Base-by-base conservation (phyloP, 495 filamentous ascomycete genomes). In the Aspergillus kassunensis region DNA sequence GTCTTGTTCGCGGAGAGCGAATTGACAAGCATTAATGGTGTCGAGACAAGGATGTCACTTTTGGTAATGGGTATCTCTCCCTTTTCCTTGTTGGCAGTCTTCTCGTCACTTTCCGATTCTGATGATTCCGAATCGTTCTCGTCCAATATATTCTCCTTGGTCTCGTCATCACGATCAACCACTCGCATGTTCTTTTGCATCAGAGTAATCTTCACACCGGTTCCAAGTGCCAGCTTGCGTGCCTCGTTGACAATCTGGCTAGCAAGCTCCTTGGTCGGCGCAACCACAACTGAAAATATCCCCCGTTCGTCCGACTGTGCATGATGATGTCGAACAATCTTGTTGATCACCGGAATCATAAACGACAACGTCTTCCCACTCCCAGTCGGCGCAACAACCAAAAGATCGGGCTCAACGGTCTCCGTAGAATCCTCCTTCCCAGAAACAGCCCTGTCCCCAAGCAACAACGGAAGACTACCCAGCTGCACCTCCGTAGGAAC, bases 361-460 rank as follows among this genome's bases (percentile, higher is more conserved):
- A 96, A 99, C 3, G 89, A 87, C 48, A 97, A 66, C 0, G 93
- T 97, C 73, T 99, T 99, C n/a, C 93, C 93, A 62, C 91, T 96
- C 16, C 93, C 93, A 3, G 93, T 99, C 3, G 95, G 95, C 12
- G 93, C 93, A 29, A 97, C 84, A 3, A 86, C 85, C 29, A 98
- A 61, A 25, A 98, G 80, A 77, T 97, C 86, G 2, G 88, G 71
- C 36, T 77, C 71, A 25, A 30, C 19, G 27, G 44, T 35, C 3
- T 48, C 56, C 8, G 41, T 46, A 30, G 47, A 42, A 11, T 56
- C 20, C 15, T 55, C 51, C 24, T 59, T 59, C 48, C 58, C 49
- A 30, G 66, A 45, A 13, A 52, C 47, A 0, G 62, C 49, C 30
- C 53, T 51, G 36, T 67, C 63, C 6, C 72, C 75, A 33, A 97